These are phyloP conservation scores for Alternaria longipes DNA, from an alignment of 2,329 filamentous ascomycete species.

Conservation along the genomic window DNA sequence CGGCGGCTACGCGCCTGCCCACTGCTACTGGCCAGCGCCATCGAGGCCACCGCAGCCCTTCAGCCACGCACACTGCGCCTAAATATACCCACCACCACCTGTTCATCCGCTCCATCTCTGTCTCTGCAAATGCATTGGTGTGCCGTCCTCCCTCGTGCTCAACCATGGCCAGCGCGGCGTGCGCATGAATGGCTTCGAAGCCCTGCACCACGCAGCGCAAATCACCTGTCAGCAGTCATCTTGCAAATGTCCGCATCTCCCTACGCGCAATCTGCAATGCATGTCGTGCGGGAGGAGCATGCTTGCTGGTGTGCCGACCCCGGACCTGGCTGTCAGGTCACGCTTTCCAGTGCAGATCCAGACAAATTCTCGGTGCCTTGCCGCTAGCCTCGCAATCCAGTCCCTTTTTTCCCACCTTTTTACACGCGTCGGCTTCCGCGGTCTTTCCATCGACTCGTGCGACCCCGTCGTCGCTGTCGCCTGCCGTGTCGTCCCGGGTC, in stretches of 20 bases:
- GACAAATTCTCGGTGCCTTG: background rate
- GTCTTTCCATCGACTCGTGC: slow-evolving; percentile 7
- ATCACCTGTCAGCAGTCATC: slow-evolving; percentile 14
- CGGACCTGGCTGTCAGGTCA: slow-evolving; percentile 17
- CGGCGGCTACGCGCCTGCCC: slow-evolving; percentile 35
- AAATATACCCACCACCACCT: slow-evolving; percentile 28
- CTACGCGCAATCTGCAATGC: slow-evolving; percentile 32
- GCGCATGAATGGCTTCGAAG: slow-evolving; percentile 14
- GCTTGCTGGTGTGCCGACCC: slow-evolving; percentile 17
- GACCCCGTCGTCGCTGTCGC: slow-evolving; percentile 15
- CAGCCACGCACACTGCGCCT: slow-evolving; percentile 35
- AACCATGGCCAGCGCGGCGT: background rate
- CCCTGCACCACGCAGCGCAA: slow-evolving; percentile 5
- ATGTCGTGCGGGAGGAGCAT: slow-evolving; percentile 20
- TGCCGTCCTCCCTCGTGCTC: background rate
- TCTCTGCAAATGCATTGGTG: background rate
- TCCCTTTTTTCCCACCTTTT: slow-evolving; percentile 12
- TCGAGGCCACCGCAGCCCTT: slow-evolving; percentile 18
- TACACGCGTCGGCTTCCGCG: slow-evolving; percentile 10
- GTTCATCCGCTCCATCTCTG: slow-evolving; percentile 12
- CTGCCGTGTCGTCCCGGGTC: slow-evolving; percentile 36
- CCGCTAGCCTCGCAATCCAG: slow-evolving; percentile 4
- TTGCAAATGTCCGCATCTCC: slow-evolving; percentile 24
- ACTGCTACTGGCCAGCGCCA: slow-evolving; percentile 24
- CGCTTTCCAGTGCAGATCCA: slow-evolving; percentile 11